Conservation (phyloP, 768 basidiomycete species). For the Tylopilus cervinicoccineus region DNA sequence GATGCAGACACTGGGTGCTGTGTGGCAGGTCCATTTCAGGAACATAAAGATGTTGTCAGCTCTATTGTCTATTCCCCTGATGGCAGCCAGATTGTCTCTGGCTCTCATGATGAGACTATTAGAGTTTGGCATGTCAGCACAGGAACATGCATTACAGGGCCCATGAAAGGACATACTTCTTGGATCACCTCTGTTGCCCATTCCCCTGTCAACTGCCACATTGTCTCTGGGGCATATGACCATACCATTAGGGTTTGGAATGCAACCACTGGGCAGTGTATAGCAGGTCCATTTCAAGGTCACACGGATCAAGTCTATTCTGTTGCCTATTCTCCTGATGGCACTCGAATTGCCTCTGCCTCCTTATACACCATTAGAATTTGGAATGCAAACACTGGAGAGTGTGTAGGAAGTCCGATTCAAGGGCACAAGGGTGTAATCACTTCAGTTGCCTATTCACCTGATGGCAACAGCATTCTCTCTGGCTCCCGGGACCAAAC, state of each 20-base stretch:
- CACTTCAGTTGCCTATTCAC: constrained; percentile 10
- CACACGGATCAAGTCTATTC: constrained; percentile 8
- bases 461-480: constrained; percentile 13
- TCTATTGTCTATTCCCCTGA: constrained; percentile 15
- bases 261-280: constrained; percentile 4
- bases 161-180: background rate
- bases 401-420: constrained; percentile 13
- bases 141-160: constrained; percentile 8
- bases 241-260: constrained; percentile 20
- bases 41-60: background rate
- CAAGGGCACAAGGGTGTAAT: constrained; percentile 13
- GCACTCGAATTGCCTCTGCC: constrained; percentile 22
- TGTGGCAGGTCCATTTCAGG: constrained; percentile 2
- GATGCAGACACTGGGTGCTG: constrained; percentile 8
- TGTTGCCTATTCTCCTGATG: constrained; percentile 26
- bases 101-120: background rate
- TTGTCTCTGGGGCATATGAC: constrained; percentile 19
- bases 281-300: constrained; percentile 3
- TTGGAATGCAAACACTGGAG: constrained; percentile 16
- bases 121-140: constrained; percentile 15
- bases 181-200: constrained; percentile 8
- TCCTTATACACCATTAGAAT: constrained; percentile 20
- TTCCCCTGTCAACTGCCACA: constrained; percentile 21
- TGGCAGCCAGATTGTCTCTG: constrained; percentile 13
- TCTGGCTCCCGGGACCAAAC: constrained; percentile 17